A percentile compares a stretch with the other conserved stretches of the same genome.
Conservation (phyloP, 768 basidiomycete species). For the Phylloporus arenicola region DNA sequence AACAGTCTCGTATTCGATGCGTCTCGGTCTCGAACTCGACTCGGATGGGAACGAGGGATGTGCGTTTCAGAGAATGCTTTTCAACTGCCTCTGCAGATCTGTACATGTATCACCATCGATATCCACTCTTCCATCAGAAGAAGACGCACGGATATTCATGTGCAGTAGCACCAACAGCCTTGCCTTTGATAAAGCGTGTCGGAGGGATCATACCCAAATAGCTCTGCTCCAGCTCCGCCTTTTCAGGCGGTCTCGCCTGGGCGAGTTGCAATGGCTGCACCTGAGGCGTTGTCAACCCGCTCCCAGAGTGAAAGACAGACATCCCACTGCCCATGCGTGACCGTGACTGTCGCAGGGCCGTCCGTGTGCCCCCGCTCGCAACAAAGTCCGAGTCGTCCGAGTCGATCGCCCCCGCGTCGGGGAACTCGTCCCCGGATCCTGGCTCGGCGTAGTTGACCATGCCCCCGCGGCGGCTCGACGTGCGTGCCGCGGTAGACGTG, state of each 20-base stretch:
- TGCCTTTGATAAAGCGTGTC: conserved; percentile 63
- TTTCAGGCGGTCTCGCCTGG: conserved; percentile 32
- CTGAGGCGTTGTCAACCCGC: conserved; percentile 36
- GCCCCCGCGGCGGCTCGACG: conserved; percentile 56
- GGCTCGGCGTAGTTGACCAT: conserved; percentile 85
- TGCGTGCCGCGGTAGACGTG: conserved; percentile 38
- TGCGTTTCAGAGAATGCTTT: conserved; percentile 48
- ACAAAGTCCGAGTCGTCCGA: conserved; percentile 82
- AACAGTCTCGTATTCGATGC: conserved; percentile 88
- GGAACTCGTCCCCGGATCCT: conserved; percentile 75
- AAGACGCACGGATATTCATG: conserved; percentile 73
- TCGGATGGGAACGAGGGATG: conserved; percentile 80
- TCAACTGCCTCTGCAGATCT: conserved; percentile 65
- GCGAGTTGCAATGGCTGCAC: conserved; percentile 19
- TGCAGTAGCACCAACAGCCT: conserved; percentile 49
- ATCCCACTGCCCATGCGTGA: conserved; percentile 44
- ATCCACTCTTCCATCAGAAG: conserved; percentile 1
- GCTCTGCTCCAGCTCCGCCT: conserved; percentile 73
- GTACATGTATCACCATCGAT: conserved; percentile 4
- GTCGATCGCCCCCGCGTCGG: conserved; percentile 75
- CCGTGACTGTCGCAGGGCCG: conserved; percentile 46
- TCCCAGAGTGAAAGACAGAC: conserved; percentile 50
- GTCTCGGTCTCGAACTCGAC: conserved; percentile 93
- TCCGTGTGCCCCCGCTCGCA: conserved; percentile 58
- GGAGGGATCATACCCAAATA: conserved; percentile 88